Evolutionary conservation across 2,329 filamentous ascomycete species (phyloP), one percentile per base, ranked within the genome.

Genomic region (Nigrograna mackinnonii): DNA sequence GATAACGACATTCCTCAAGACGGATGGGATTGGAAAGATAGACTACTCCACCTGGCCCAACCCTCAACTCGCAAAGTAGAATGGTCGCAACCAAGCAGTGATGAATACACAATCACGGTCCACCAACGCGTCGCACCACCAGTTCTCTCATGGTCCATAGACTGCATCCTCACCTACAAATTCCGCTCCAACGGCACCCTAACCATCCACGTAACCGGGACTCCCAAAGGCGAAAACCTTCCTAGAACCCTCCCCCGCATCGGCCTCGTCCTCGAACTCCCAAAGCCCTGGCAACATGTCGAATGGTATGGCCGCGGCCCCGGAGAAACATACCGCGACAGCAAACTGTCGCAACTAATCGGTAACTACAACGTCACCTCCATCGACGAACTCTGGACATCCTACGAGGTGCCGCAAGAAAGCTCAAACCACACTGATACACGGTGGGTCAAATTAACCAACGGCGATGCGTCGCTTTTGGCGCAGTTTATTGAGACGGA

Each of bases 371-470:
- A 72, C 62, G 59, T 57, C 0, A 53, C 61, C 9, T 53, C 52
- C 1, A 66, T 83, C 2, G 69, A 73, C 1, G 72, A 77, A 0
- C 70, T 87, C 19, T 77, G 79, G 56, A 75, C 76, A 0, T 70
- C 73, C 1, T 87, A 86, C 54, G 85, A 88, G 14, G 81, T 83
- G 17, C 85, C 85, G 0, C 85, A 89, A 58, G 85, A 88, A 53
- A 81, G 78, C 39, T 82, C 82, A 1, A 88, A 87, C 59, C 72
- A 80, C 12, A 80, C 79, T 41, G 80, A 80, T 22, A 79, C 78
- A 0, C 71, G 79, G 5, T 87, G 81, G 78, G 63, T 86, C 3
- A 65, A 67, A 9, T 13, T 66, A 5, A 39, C 43, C 11, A 39
- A 37, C 9, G 47, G 41, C 6, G 41, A 37, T 14, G 38, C 46